phyloP scores from a whole-genome alignment of 352 stramenopile genomes.

The Thraustotheca clavata region DNA sequence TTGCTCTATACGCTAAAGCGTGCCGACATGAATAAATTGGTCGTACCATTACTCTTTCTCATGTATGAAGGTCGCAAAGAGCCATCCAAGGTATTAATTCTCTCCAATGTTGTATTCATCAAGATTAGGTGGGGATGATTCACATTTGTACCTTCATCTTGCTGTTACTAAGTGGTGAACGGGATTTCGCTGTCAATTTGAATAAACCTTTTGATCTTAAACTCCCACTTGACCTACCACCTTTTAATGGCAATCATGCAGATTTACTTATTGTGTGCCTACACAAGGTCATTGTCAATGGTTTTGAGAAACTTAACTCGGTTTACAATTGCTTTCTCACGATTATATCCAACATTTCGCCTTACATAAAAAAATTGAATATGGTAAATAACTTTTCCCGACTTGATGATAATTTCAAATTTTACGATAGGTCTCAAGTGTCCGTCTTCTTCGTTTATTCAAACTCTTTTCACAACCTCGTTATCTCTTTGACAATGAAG shows the following conservation, averaged over 20 bases:
- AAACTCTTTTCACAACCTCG: constrained; percentile 94
- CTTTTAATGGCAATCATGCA: constrained; percentile 94
- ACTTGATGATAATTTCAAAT: background rate
- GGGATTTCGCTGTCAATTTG: constrained; percentile 95
- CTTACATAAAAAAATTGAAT: constrained; percentile 96
- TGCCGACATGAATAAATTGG: constrained; percentile 89
- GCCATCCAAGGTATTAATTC: constrained; percentile 64
- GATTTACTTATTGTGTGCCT: constrained; percentile 96
- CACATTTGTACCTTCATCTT: constrained; percentile 99
- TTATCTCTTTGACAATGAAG: constrained; percentile 93
- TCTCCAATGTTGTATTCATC: background rate
- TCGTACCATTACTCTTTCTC: constrained; percentile 78
- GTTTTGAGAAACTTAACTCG: constrained; percentile 93
- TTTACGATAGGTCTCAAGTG: constrained; percentile 37
- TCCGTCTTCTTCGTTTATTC: constrained; percentile 96
- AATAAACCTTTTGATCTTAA: constrained; percentile 95
- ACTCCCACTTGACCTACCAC: constrained; percentile 90
- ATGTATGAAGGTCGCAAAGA: constrained; percentile 94
- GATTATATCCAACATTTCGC: constrained; percentile 98
- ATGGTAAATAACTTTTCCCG: constrained; percentile 48
- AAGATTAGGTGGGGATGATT: constrained; percentile 83
- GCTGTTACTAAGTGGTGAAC: constrained; percentile 93
- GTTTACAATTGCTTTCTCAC: constrained; percentile 99
- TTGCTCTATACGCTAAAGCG: constrained; percentile 90
- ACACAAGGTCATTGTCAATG: constrained; percentile 98